A percentile compares a stretch with the other conserved stretches of the same genome.
These are phyloP conservation scores for Epicoccum nigrum DNA, from an alignment of 2,329 filamentous ascomycete genomes.

Conservation along the genomic window DNA sequence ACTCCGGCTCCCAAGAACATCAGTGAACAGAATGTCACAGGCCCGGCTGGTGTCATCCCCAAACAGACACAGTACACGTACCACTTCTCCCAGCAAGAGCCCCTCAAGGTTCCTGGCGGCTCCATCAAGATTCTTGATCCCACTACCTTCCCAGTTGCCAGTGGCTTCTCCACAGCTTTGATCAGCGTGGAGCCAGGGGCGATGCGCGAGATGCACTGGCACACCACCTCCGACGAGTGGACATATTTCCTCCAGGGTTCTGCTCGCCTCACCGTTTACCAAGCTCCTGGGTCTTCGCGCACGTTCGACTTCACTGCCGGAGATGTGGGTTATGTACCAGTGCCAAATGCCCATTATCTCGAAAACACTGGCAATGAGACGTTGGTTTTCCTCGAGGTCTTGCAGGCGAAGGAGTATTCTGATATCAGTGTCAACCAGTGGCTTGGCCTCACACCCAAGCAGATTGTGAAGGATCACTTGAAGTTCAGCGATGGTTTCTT, in stretches of 20 bases:
- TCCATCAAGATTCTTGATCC: constrained; percentile 66
- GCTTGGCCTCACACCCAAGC: constrained; percentile 58
- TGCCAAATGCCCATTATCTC: constrained; percentile 63
- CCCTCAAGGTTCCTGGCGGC: constrained; percentile 61
- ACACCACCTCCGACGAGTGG: constrained; percentile 66
- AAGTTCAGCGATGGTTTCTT: constrained; percentile 35
- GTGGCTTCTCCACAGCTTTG: constrained; percentile 61
- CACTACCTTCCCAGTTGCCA: constrained; percentile 62
- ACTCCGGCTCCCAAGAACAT: constrained; percentile 47
- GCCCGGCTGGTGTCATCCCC: constrained; percentile 42
- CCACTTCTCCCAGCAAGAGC: constrained; percentile 55
- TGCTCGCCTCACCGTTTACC: constrained; percentile 63
- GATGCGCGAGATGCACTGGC: constrained; percentile 70
- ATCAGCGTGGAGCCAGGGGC: constrained; percentile 67
- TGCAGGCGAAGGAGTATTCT: constrained; percentile 59
- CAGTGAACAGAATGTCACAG: constrained; percentile 53
- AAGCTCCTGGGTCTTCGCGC: constrained; percentile 56
- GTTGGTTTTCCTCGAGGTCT: constrained; percentile 65
- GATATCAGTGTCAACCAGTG: constrained; percentile 65
- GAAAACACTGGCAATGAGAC: constrained; percentile 66
- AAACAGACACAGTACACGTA: constrained; percentile 46
- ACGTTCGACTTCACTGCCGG: constrained; percentile 67
- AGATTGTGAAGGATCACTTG: constrained; percentile 46
- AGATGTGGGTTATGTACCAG: constrained; percentile 65
- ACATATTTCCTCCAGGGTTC: constrained; percentile 64